These are phyloP conservation scores for Graphilbum fragrans DNA, from an alignment of 2,329 filamentous ascomycete species.

Conservation along the genomic window DNA sequence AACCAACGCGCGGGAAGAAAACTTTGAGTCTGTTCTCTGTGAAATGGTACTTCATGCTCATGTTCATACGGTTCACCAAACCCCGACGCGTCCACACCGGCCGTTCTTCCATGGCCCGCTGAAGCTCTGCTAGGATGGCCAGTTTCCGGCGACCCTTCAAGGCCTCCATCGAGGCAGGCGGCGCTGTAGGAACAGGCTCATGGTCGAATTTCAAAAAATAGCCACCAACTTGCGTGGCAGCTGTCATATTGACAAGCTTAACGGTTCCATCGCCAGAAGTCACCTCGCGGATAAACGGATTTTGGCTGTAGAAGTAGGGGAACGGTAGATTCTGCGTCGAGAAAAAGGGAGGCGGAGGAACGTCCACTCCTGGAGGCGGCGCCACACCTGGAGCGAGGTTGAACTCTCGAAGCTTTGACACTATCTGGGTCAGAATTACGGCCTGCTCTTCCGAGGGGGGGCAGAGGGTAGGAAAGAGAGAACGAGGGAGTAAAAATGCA, in stretches of 20 bases:
- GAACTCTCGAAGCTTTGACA: slow-evolving; percentile 47
- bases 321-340: slow-evolving; percentile 64
- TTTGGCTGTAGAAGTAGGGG: slow-evolving; percentile 75
- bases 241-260: slow-evolving; percentile 44
- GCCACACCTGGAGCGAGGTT: slow-evolving; percentile 52
- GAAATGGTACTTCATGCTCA: slow-evolving; percentile 18
- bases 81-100: slow-evolving; percentile 82
- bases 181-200: slow-evolving; percentile 49
- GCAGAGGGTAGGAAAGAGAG: slow-evolving; percentile 8
- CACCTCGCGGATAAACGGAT: slow-evolving; percentile 59
- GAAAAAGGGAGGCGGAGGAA: slow-evolving; percentile 71
- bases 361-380: slow-evolving; percentile 47
- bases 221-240: slow-evolving; percentile 41
- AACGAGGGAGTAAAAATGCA: background rate
- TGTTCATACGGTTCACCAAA: slow-evolving; percentile 58
- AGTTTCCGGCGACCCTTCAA: slow-evolving; percentile 49
- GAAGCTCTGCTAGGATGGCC: slow-evolving; percentile 51
- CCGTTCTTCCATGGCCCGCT: slow-evolving; percentile 54
- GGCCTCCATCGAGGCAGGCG: slow-evolving; percentile 42
- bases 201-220: slow-evolving; percentile 49
- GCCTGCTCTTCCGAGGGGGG: no score
- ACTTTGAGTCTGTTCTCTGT: slow-evolving; percentile 51
- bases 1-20: slow-evolving; percentile 74
- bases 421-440: slow-evolving; percentile 17
- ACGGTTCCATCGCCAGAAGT: slow-evolving; percentile 39